These are phyloP conservation scores for Paracoccidioides lutzii DNA, from an alignment of 2,329 filamentous ascomycete species.

Conservation along the genomic window DNA sequence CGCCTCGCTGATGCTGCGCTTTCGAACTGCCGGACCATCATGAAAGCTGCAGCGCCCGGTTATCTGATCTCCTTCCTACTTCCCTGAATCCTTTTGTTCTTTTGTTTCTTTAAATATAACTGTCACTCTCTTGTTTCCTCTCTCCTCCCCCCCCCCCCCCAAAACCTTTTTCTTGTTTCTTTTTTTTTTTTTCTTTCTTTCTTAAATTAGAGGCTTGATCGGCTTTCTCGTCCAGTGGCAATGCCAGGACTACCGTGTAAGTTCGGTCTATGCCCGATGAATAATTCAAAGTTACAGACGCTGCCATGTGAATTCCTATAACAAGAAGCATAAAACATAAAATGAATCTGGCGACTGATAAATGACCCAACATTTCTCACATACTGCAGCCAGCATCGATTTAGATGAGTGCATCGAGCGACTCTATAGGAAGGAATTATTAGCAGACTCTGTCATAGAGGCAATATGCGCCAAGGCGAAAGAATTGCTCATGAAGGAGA, in stretches of 20 bases:
- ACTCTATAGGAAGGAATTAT: slow-evolving; percentile 90
- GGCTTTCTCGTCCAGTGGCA: slow-evolving; percentile 10
- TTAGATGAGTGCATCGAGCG: slow-evolving; percentile 96
- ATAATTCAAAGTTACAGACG: background rate
- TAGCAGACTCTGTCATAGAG: slow-evolving; percentile 95
- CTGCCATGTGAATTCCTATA: no score
- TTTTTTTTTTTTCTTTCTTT: background rate
- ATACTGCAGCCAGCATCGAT: slow-evolving; percentile 68
- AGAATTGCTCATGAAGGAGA: slow-evolving; percentile 97
- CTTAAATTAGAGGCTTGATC: background rate
- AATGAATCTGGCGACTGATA: background rate
- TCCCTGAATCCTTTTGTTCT: slow-evolving; percentile 1
- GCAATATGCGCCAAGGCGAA: slow-evolving; percentile 99
- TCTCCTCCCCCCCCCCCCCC: no score
- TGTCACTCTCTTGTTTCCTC: slow-evolving; percentile 5
- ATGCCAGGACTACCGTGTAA: slow-evolving; percentile 36
- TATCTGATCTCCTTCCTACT: slow-evolving; percentile 1
- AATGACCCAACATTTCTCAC: background rate
- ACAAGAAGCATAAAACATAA: background rate
- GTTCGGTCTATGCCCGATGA: slow-evolving; percentile 7
- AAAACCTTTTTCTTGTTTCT: background rate
- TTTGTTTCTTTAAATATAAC: slow-evolving; percentile 1
- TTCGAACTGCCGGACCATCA: background rate
- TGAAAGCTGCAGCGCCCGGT: slow-evolving; percentile 3
- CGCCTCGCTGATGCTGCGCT: background rate